Base-by-base conservation (phyloP, 768 basidiomycete species). In the Mycena pura region DNA sequence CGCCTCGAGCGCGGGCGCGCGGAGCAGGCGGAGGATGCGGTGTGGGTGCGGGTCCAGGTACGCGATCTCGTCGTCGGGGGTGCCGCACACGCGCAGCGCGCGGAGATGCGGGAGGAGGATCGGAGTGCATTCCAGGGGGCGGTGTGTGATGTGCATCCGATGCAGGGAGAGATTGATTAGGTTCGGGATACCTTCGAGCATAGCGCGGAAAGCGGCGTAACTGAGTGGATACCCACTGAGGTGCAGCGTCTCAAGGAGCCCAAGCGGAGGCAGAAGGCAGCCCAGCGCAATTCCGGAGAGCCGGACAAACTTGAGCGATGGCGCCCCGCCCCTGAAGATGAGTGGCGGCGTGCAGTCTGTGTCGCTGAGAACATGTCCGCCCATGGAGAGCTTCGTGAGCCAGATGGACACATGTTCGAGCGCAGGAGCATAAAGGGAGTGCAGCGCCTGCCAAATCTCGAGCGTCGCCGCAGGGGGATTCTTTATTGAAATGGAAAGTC, bases 141-240 rank as follows among this genome's bases (percentile, higher is more conserved):
- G 46, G 50, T 44, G 32, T 31, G 25, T 56, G 13, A 81, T 73
- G 60, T 70, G 73, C 45, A 82, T 65, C 48, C 78, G 74, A 41
- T 74, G 76, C 22, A 83, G 68, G 6, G 82, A 82, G 10, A 84
- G 72, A 55, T 80, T 78, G 54, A 72, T 60, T 24, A 83, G 73
- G 15, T 58, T 70, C 6, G 78, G 77, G 10, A 79, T 58, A n/a
- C 72, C 55, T 11, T 68, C 65, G 15, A 82, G 65, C 44, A 81
- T 60, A 13, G 69, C 62, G 31, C 70, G 74, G 51, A 80, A 76
- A 49, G 79, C 77, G 14, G 69, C 63, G 40, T 75, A 70, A 41
- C 72, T 73, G 70, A 81, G 73, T 11, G 74, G 69, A 69, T 75
- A 77, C 5, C 80, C 80, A 41, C 80, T 80, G 21, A 84, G 66